phyloP scores from a whole-genome alignment of 768 basidiomycete genomes.

The Leucogyrophana mollusca region DNA sequence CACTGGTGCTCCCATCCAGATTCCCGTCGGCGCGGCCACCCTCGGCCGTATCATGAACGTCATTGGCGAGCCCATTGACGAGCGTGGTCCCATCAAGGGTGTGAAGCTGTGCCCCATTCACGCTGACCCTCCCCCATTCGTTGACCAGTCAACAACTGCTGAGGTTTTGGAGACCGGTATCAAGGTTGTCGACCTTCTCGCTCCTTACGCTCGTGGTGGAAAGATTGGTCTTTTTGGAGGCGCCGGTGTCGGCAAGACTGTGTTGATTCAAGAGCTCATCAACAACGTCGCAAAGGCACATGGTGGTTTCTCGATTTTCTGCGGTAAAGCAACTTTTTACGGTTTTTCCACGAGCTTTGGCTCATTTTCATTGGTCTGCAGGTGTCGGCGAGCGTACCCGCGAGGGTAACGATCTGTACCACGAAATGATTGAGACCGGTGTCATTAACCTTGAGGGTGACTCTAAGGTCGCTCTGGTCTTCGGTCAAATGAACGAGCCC shows the following conservation, averaged over 20 bases:
- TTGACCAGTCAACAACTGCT: conserved; percentile 98
- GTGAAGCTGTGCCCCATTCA: conserved; percentile 92
- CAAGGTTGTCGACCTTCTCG: conserved; percentile 99
- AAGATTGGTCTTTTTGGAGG: conserved; percentile 99
- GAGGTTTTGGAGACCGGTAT: conserved; percentile 99
- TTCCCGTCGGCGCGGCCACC: conserved; percentile 92
- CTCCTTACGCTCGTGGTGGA: conserved; percentile 99
- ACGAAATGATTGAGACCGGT: conserved; percentile 99
- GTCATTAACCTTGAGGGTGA: conserved; percentile 99
- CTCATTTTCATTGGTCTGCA: conserved; percentile 23
- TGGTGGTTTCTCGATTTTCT: conserved; percentile 99
- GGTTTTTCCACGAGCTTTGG: background rate
- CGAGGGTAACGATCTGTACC: conserved; percentile 99
- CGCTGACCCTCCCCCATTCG: conserved; percentile 95
- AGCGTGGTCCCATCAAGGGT: conserved; percentile 98
- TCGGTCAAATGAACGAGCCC: conserved; percentile 99
- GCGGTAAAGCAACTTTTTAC: conserved; percentile 49
- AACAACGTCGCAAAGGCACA: conserved; percentile 99
- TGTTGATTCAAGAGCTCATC: conserved; percentile 99
- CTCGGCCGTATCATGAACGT: conserved; percentile 99
- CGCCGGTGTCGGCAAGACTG: conserved; percentile 99
- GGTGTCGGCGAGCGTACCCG: conserved; percentile 99
- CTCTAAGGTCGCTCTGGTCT: conserved; percentile 99
- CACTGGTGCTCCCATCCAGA: conserved; percentile 93
- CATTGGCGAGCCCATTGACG: conserved; percentile 99